A percentile compares a stretch with the other conserved stretches of the same genome.
phyloP scores from a whole-genome alignment of 2,329 filamentous ascomycete genomes.

The Pseudodiploospora longispora region DNA sequence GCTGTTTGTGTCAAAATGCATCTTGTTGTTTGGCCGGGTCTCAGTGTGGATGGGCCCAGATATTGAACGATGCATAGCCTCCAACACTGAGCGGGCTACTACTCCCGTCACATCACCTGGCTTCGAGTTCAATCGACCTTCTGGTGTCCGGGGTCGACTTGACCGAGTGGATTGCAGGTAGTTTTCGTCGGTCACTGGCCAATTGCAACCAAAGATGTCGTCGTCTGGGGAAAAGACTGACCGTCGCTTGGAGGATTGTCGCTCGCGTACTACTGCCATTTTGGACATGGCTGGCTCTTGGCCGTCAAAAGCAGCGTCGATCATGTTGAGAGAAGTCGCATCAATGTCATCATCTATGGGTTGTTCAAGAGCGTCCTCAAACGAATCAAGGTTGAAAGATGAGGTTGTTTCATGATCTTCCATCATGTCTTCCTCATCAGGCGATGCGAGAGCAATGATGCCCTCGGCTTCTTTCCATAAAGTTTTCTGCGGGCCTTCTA shows the following conservation, averaged over 20 bases:
- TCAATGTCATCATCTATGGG: conserved; percentile 42
- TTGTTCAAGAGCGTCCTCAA: conserved; percentile 32
- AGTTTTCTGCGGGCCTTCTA: conserved; percentile 48
- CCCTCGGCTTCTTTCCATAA: conserved; percentile 79
- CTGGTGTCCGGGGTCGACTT: conserved; percentile 34
- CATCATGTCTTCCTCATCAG: conserved; percentile 46
- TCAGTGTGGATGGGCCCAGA: conserved; percentile 25
- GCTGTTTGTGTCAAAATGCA: conserved; percentile 62
- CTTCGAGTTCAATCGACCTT: conserved; percentile 22
- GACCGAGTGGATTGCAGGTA: conserved; percentile 24
- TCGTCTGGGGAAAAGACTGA: conserved; percentile 60
- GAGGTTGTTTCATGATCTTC: conserved; percentile 29
- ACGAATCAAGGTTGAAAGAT: conserved; percentile 31
- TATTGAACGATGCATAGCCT: conserved; percentile 50
- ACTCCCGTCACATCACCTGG: conserved; percentile 38
- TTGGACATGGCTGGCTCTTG: conserved; percentile 37
- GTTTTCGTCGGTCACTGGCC: conserved; percentile 34
- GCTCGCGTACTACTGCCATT: conserved; percentile 47
- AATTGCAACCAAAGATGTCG: conserved; percentile 53
- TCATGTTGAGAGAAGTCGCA: conserved; percentile 32
- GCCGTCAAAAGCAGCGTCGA: conserved; percentile 34
- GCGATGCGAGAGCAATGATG: conserved; percentile 76
- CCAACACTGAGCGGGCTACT: conserved; percentile 50
- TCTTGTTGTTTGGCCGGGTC: conserved; percentile 30
- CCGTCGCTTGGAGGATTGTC: conserved; percentile 42